Base-by-base conservation (phyloP, 371 early-diverging fungal species). In the Mortierella sp. region DNA sequence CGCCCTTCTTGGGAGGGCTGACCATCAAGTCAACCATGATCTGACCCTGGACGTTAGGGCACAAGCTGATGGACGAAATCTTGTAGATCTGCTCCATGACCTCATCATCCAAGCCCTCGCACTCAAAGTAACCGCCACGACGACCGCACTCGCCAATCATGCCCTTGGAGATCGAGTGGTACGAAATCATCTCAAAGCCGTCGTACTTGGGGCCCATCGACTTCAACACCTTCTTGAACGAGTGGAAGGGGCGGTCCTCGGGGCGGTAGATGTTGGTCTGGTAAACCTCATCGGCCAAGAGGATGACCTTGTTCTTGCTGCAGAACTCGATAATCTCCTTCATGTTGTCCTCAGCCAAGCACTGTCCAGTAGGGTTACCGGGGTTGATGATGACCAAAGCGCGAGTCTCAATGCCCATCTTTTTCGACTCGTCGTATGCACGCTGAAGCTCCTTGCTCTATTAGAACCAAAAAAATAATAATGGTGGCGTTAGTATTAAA, bases 81-180 rank as follows among this genome's bases (percentile, higher is more conserved):
- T 99, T 99, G 90, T 98, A 97, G 54, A 99, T 88, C 83, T 98
- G 93, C 16, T 92, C 96, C 87, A 94, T 87, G 44, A 98, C 94
- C 10, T 88, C 83, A 1, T 89, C 83, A 87, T 96, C 95, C 79
- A 98, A 92, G 68, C 95, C 95, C 73, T 93, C 92, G 74, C 96
- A 96, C 90, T 99, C 99, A 91, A 98, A 96, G 90, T 97, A 99
- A 7, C 99, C 99, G 74, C 99, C 99, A 60, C 99, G 96, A 70
- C 97, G 95, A 68, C 99, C 99, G 84, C 99, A 99, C 88, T 99
- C 99, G 76, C 99, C 99, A 80, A 99, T 90, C 97, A 98, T 96
- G 70, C 99, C 99, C 90, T 99, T 99, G 65, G 98, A 98, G 72
- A 97, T 94, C 63, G 96, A 96, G 87, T 99, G 98, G 94, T 98